Evolutionary conservation across 176 grass and related monocot species (phyloP).

Genomic region (Bolboschoenus planiculmis): DNA sequence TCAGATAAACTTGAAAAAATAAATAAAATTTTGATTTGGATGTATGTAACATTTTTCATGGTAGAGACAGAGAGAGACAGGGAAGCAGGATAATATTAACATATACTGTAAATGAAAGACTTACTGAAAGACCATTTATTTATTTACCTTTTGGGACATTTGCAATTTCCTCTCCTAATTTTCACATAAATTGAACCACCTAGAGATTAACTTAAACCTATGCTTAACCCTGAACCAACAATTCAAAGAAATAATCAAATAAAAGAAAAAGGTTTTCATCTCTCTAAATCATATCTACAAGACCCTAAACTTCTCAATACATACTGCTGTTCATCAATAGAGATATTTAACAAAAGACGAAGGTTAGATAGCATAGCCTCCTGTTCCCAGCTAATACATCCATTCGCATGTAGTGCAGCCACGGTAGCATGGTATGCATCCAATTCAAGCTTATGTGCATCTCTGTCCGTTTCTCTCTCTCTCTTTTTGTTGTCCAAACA

Average conservation of each 20-base stretch:
- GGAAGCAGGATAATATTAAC: background rate
- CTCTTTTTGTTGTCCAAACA: conserved; percentile 15
- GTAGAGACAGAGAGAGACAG: background rate
- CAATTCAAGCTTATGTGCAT: conserved; percentile 42
- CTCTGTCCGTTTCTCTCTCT: conserved; percentile 4
- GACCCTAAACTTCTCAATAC: conserved; percentile 35
- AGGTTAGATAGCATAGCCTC: conserved; percentile 46
- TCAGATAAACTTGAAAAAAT: background rate
- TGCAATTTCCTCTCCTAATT: background rate
- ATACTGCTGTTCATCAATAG: conserved; percentile 53
- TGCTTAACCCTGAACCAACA: background rate
- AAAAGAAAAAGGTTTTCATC: background rate
- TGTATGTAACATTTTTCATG: background rate
- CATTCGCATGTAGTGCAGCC: conserved; percentile 43
- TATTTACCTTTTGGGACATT: conserved; percentile 1
- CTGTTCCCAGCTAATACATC: conserved; percentile 54
- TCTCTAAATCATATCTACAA: conserved; percentile 1
- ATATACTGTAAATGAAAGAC: background rate
- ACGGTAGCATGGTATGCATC: conserved; percentile 44
- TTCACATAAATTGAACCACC: background rate
- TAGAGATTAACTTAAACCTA: background rate
- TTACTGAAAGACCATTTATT: background rate
- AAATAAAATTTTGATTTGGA: background rate
- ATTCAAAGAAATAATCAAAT: background rate
- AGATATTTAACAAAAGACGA: conserved; percentile 54